Conservation (phyloP, 73 alveolate genomes). For the Diophrys sp. region DNA sequence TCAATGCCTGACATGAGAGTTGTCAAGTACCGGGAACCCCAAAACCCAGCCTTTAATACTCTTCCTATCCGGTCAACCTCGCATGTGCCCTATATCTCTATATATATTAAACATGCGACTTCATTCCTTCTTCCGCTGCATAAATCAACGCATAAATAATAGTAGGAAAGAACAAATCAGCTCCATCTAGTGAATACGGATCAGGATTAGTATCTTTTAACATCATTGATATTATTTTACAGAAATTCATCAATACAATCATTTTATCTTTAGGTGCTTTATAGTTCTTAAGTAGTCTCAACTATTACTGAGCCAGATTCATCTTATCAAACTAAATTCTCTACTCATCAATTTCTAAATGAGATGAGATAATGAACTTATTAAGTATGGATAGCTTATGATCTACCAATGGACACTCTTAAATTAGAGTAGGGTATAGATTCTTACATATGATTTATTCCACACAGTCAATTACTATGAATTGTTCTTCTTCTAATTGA, state of each 20-base stretch:
- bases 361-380: conserved; percentile 11
- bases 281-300: conserved; percentile 9
- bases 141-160: conserved; percentile 8
- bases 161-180: conserved; percentile 39
- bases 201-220: conserved; percentile 18
- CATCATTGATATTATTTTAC: conserved; percentile 20
- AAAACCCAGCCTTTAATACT: no score
- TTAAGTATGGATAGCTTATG: conserved; percentile 11
- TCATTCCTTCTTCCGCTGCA: not conserved
- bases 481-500: not conserved
- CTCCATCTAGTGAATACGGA: conserved; percentile 15
- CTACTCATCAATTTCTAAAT: conserved; percentile 21
- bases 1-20: conserved; percentile 4
- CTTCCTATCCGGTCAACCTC: conserved; percentile 1
- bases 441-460: conserved; percentile 16
- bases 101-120: conserved; percentile 16
- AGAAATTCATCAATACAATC: conserved; percentile 21
- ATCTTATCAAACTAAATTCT: not conserved
- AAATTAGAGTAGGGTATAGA: conserved; percentile 3
- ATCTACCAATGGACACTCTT: conserved; percentile 2
- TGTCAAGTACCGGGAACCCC: no score
- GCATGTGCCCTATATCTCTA: not conserved
- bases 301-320: conserved; percentile 1
- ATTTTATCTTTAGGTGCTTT: conserved; percentile 27
- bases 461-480: conserved; percentile 13